Evolutionary conservation across 306 rosid genomes (phyloP).

Genomic region (Astragalus glycyphyllos): DNA sequence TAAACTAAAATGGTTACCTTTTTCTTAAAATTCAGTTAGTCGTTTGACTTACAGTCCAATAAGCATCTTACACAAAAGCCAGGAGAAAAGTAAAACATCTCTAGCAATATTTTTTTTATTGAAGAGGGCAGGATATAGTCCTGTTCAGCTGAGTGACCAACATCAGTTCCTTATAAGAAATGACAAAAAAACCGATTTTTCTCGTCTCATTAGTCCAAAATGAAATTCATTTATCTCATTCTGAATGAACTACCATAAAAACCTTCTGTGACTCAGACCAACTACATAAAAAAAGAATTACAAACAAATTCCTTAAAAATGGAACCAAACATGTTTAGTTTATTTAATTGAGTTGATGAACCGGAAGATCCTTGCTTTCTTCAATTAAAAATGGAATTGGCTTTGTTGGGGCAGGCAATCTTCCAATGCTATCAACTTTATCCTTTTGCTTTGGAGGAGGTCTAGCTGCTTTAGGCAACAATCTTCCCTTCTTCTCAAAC

Average conservation of each 20-base stretch:
- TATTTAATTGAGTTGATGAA: slow-evolving; percentile 43
- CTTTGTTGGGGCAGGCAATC: slow-evolving; percentile 91
- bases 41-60: no score
- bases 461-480: slow-evolving; percentile 92
- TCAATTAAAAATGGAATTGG: slow-evolving; percentile 79
- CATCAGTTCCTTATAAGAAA: slow-evolving; percentile 26
- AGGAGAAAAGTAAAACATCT: slow-evolving; percentile 1
- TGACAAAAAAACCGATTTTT: not conserved
- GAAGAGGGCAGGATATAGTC: not conserved
- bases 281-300: slow-evolving; percentile 10
- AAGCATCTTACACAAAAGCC: no score
- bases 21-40: no score
- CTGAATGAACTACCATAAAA: slow-evolving; percentile 30
- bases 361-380: slow-evolving; percentile 37
- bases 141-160: slow-evolving; percentile 21
- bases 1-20: no score
- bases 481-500: slow-evolving; percentile 96
- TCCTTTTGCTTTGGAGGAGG: slow-evolving; percentile 93
- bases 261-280: slow-evolving; percentile 16
- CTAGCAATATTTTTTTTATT: not conserved
- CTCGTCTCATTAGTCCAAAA: slow-evolving; percentile 34
- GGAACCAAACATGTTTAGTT: slow-evolving; percentile 21
- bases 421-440: slow-evolving; percentile 88
- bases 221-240: slow-evolving; percentile 35
- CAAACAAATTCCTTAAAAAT: slow-evolving; percentile 26